Evolutionary conservation across 2,329 filamentous ascomycete genomes (phyloP), one percentile per base, ranked within the genome.

Genomic region (Hymenoscyphus linearis): DNA sequence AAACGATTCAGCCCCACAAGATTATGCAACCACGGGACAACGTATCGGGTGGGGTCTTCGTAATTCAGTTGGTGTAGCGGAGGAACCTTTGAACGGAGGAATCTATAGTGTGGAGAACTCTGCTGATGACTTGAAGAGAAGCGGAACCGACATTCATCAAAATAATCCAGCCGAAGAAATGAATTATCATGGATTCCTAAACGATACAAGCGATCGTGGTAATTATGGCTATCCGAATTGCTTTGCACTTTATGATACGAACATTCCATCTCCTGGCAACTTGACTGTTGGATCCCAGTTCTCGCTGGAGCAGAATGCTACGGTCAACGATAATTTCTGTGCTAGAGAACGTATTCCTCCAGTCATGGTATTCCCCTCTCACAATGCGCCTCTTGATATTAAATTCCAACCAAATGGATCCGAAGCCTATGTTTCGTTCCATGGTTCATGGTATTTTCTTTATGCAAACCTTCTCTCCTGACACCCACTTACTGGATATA

Each of bases 161-260:
- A 79, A 89, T 68, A 91, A 91, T 68, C 88, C 88, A 0, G 88
- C 80, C 16, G 89, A 91, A 70, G 86, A 91, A 73, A 74, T 92
- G 72, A 91, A 91, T 73, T 90, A 84, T 71, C 83, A 88, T 62
- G 88, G 88, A 3, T 81, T 79, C 61, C 76, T 89, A 3, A 68
- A 67, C 44, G 59, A 25, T 2, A 68, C 72, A 14, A 65, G 65
- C 0, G 70, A 67, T 12, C 77, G 76, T 16, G 74, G 73, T 2
- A 90, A 90, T 72, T 88, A 87, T 69, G 89, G 88, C 25, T 92
- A 91, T 69, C 89, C 89, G 1, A 74, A 78, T 53, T 91, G 89
- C 75, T 88, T 85, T 67, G 78, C 87, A 0, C 77, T 87, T 9
- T 91, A 87, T 87, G 78, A 82, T 61, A 79, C 82, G 0, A 69